Conservation (phyloP, 108 stramenopile genomes). For the Conticribra weissflogii region DNA sequence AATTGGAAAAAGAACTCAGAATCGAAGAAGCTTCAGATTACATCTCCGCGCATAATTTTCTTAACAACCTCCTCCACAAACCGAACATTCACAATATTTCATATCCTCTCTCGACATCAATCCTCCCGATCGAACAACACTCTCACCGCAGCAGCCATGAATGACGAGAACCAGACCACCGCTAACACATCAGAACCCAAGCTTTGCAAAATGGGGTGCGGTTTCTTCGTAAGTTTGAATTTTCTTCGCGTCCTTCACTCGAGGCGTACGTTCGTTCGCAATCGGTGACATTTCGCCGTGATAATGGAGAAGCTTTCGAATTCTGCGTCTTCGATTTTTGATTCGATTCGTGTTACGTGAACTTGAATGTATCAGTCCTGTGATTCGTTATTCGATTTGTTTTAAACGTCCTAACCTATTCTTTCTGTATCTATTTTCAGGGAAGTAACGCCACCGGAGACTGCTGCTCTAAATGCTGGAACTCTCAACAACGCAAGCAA, state of each 20-base stretch:
- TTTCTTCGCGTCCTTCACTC: too few species aligned
- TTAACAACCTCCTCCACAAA: too few species aligned
- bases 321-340: not conserved
- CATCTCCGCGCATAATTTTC: not conserved
- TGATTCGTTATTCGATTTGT: too few species aligned
- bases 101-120: too few species aligned
- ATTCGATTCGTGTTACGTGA: too few species aligned
- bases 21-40: not conserved
- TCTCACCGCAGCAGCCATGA: conserved; percentile 57
- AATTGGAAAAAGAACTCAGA: not conserved
- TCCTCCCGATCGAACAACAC: not conserved
- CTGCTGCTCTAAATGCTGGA: conserved; percentile 89
- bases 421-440: conserved; percentile 37
- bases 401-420: not conserved
- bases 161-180: conserved; percentile 79
- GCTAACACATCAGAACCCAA: conserved; percentile 66
- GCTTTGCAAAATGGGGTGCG: conserved; percentile 87
- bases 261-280: not conserved
- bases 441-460: conserved; percentile 86
- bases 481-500: conserved; percentile 66
- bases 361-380: too few species aligned
- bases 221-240: conserved; percentile 83
- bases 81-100: too few species aligned
- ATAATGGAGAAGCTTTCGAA: too few species aligned
- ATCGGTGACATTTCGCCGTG: not conserved